These are phyloP conservation scores for Trichosporon ovoides DNA, from an alignment of 1,284 basidiomycete genomes.

Conservation along the genomic window DNA sequence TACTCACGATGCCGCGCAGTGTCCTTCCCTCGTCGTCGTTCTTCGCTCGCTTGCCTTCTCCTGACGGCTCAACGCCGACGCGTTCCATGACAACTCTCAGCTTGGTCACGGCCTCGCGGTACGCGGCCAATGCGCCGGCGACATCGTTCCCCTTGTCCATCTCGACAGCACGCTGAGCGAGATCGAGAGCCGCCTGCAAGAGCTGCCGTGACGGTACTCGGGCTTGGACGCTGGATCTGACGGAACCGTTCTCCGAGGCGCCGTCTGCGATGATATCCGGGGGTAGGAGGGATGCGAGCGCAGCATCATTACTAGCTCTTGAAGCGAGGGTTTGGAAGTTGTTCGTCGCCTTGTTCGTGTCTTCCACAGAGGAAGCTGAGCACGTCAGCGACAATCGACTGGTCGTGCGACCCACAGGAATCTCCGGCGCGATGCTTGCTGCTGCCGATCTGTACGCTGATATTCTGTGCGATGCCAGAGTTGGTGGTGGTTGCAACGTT, in stretches of 20 bases:
- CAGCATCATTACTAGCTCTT: conserved; percentile 2
- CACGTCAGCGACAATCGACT: background rate
- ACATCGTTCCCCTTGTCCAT: conserved; percentile 49
- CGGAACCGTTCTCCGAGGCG: conserved; percentile 13
- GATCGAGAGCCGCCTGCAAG: conserved; percentile 46
- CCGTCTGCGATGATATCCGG: conserved; percentile 12
- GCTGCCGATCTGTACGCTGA: background rate
- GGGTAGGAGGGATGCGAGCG: conserved; percentile 17
- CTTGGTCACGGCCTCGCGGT: conserved; percentile 45
- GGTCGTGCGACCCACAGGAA: background rate
- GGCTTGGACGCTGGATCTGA: conserved; percentile 18
- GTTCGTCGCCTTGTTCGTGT: conserved; percentile 5
- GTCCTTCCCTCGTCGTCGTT: conserved; percentile 47
- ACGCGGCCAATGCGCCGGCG: conserved; percentile 42
- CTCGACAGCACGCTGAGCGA: conserved; percentile 49
- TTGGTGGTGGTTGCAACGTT: background rate
- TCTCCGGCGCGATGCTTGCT: conserved; percentile 3
- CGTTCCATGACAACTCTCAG: conserved; percentile 48
- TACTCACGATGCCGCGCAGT: conserved; percentile 47
- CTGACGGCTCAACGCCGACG: conserved; percentile 36
- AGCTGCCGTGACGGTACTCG: conserved; percentile 45
- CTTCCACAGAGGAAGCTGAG: conserved; percentile 1
- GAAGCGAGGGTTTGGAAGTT: background rate
- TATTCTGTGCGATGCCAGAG: conserved; percentile 2
- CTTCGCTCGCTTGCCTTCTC: conserved; percentile 25